Base-by-base conservation (phyloP, 2,329 filamentous ascomycete genomes). In the Elsinoe australis region DNA sequence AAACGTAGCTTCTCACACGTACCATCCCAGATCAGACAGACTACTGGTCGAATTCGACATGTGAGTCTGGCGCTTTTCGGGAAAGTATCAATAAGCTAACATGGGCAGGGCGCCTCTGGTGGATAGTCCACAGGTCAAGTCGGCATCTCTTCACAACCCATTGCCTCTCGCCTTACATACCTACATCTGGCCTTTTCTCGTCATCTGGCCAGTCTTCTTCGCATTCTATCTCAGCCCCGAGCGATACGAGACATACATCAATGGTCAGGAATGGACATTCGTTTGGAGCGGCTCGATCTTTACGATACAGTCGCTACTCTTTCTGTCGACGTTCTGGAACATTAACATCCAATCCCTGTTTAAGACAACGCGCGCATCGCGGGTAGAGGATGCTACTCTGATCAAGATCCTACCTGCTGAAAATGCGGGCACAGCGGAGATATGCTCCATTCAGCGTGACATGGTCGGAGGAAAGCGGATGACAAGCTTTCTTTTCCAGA, bases 291-390 rank as follows among this genome's bases (percentile, higher is more conserved):
- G 85, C 59, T 76, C 80, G 56, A 95, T 98, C 63, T 75, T 94
- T 64, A 95, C 89, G 8, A 61, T 84, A 49, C 94, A 98, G 71
- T 82, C 86, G 54, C 76, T 98, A 54, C 71, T 88, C 58, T 98
- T 92, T 90, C 76, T 98, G 53, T 90, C 85, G 71, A 98, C 92
- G 38, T 87, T 96, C 71, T 98, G 92, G 92, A 96, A 87, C 62
- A 87, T 98, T 64, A 82, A 89, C 62, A 72, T 96, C 54, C 79
- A 82, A 61, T 84, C 83, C 17, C 68, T 82, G 52, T 95, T 96
- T 67, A 96, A 85, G 9, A 80, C 89, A 1, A 82, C 75, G 49
- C 78, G 75, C 56, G 85, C 83, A 49, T 76, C 74, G 52, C 78
- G 75, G 41, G 72, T 96, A 28, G 73, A 83, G 47, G 79, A 83